Percentiles rank a stretch among this genome's conserved stretches.
These are phyloP conservation scores for Arthrobotrys conoides DNA, from an alignment of 2,329 filamentous ascomycete species.

Conservation along the genomic window DNA sequence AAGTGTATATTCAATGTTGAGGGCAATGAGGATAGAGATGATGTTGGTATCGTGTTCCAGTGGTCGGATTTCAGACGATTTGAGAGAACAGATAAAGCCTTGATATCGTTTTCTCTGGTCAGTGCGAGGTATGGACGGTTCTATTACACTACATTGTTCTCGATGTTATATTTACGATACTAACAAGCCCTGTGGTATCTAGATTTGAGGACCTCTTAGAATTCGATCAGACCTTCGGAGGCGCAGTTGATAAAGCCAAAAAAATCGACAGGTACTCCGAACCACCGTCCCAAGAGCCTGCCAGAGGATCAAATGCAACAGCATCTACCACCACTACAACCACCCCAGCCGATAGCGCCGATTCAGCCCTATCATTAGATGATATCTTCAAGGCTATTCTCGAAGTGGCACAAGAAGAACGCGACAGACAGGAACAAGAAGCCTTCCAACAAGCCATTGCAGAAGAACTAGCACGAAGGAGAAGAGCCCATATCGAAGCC, in stretches of 20 bases:
- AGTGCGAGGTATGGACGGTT: conserved; percentile 35
- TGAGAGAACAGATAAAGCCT: conserved; percentile 48
- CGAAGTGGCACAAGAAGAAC: conserved; percentile 49
- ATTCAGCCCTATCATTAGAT: conserved; percentile 25
- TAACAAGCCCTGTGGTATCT: not conserved
- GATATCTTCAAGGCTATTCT: conserved; percentile 56
- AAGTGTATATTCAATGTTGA: conserved; percentile 50
- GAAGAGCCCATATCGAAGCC: conserved; percentile 47
- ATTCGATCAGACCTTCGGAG: conserved; percentile 42
- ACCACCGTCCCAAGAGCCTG: conserved; percentile 39
- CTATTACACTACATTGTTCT: not conserved
- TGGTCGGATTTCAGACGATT: conserved; percentile 53
- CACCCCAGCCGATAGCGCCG: not conserved
- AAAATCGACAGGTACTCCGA: conserved; percentile 36
- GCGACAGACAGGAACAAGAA: conserved; percentile 50
- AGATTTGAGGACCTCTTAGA: conserved; percentile 57
- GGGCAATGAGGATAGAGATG: conserved; percentile 42
- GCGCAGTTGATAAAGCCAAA: conserved; percentile 45
- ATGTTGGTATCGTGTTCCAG: conserved; percentile 51
- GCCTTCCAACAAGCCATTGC: conserved; percentile 54
- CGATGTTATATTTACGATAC: not conserved
- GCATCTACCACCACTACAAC: not conserved
- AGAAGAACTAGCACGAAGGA: conserved; percentile 45
- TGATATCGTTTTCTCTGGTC: conserved; percentile 49
- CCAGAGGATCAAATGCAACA: conserved; percentile 10